Evolutionary conservation across 2,329 filamentous ascomycete genomes (phyloP).

Genomic region (Fusarium burgessii): DNA sequence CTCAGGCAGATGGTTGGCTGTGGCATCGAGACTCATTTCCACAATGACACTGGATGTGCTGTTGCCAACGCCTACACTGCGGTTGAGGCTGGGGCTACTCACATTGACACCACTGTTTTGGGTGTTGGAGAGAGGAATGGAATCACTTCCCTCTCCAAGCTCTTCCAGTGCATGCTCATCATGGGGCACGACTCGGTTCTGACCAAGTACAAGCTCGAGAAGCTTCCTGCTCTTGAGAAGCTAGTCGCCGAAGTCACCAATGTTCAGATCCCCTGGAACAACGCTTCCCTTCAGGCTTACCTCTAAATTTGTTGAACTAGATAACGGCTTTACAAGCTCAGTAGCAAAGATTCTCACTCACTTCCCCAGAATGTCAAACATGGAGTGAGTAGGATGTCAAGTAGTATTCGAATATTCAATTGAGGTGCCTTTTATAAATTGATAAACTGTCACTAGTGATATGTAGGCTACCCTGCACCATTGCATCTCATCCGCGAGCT

Average conservation of each 20-base stretch:
- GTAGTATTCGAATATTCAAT: neutral
- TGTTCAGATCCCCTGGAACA: constrained; percentile 31
- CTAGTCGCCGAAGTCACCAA: constrained; percentile 76
- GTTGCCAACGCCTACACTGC: constrained; percentile 91
- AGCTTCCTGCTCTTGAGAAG: constrained; percentile 89
- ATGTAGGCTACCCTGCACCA: neutral
- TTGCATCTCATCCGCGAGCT: neutral
- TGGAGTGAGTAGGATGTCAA: neutral
- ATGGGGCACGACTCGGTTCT: constrained; percentile 82
- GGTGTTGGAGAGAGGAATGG: constrained; percentile 65
- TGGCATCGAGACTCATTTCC: constrained; percentile 71
- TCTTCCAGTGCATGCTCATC: constrained; percentile 27
- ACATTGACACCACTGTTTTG: constrained; percentile 85
- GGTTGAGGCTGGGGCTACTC: constrained; percentile 87
- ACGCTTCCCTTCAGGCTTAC: constrained; percentile 9
- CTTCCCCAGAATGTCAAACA: neutral
- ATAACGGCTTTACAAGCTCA: neutral
- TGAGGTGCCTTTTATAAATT: neutral
- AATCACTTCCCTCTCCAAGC: constrained; percentile 68
- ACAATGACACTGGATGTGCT: constrained; percentile 93
- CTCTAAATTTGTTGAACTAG: neutral
- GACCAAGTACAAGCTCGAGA: constrained; percentile 89
- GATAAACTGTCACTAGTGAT: neutral
- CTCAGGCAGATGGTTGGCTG: constrained; percentile 72
- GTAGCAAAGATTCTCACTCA: neutral